Evolutionary conservation across 2,329 filamentous ascomycete genomes (phyloP).

Genomic region (Stromatinia cepivora): DNA sequence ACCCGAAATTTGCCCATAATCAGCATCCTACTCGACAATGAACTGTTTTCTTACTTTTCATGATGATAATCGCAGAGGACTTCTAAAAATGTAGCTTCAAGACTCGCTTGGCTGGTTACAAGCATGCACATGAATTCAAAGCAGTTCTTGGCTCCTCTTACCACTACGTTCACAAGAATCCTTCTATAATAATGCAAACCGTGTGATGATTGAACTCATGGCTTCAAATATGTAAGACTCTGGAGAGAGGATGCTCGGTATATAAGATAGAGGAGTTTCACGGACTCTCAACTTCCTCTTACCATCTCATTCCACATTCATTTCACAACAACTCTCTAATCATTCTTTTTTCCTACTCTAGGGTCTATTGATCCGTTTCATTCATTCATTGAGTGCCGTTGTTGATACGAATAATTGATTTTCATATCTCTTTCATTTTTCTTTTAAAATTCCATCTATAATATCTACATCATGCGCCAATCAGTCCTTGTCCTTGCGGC

Average conservation of each 20-base stretch:
- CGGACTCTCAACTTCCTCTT: neutral
- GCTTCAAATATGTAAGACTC: neutral
- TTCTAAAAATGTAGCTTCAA: constrained; percentile 4
- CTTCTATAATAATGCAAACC: constrained; percentile 13
- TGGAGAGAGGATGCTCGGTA: neutral
- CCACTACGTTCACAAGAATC: constrained; percentile 6
- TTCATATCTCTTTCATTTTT: neutral
- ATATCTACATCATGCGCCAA: constrained; percentile 18
- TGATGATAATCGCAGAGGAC: neutral
- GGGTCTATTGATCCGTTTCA: constrained; percentile 22
- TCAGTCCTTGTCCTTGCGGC: constrained; percentile 17
- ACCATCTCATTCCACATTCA: constrained; percentile 20
- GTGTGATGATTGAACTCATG: neutral
- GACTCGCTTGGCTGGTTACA: neutral
- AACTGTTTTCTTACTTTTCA: neutral
- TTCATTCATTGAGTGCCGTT: constrained; percentile 16
- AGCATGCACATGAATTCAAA: neutral
- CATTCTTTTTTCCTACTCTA: constrained; percentile 15
- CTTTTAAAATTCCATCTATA: neutral
- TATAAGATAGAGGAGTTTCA: constrained; percentile 17
- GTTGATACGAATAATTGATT: constrained; percentile 1
- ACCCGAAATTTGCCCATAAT: constrained; percentile 1
- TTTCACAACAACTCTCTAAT: constrained; percentile 12
- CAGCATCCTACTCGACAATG: neutral
- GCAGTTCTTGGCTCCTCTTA: constrained; percentile 10